Base-by-base conservation (phyloP, 2,329 filamentous ascomycete genomes). In the Nemania serpens region DNA sequence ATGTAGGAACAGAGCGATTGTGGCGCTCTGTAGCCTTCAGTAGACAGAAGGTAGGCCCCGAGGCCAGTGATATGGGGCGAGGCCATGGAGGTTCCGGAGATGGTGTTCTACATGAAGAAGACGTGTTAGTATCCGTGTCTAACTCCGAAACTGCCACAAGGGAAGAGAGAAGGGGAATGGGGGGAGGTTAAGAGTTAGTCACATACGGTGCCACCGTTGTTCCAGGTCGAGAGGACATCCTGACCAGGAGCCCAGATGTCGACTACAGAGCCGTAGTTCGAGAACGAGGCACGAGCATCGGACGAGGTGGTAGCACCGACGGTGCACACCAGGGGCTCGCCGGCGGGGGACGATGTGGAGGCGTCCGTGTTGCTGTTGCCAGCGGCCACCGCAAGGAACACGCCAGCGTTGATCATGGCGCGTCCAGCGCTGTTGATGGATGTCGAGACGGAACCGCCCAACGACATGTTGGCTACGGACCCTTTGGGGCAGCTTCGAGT, bases 71-170 rank as follows among this genome's bases (percentile, higher is more conserved):
- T 77, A 69, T 88, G 85, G 0, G 86, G 86, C 2, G 79, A 76
- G 2, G 86, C 83, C 85, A 88, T 88, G 37, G 81, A 85, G 5
- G 87, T 89, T 36, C 86, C 87, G 13, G 78, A 82, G 68, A 86
- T 78, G 29, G 70, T 77, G 49, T 75, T 75, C n/a, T 71, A 22
- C 12, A 42, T 48, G 25, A 34, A 33, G 7, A 78, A 18, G 12
- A 34, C 7, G 58, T 4, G 18, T 71, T 55, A 68, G 62, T 50
- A 33, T 47, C 20, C 42, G 10, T 15, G 29, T 6, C 39, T 9
- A n/a, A 22, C 41, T n/a, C 15, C n/a, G 22, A 45, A 17, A 45
- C 17, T 6, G 2, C 7, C 18, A n/a, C 5, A 4, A 20, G 34
- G 15, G 36, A 18, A 17, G n/a, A 42, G n/a, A 36, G 13, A 2